These are phyloP conservation scores for Mucuna pruriens DNA, from an alignment of 306 rosid species.

Conservation along the genomic window DNA sequence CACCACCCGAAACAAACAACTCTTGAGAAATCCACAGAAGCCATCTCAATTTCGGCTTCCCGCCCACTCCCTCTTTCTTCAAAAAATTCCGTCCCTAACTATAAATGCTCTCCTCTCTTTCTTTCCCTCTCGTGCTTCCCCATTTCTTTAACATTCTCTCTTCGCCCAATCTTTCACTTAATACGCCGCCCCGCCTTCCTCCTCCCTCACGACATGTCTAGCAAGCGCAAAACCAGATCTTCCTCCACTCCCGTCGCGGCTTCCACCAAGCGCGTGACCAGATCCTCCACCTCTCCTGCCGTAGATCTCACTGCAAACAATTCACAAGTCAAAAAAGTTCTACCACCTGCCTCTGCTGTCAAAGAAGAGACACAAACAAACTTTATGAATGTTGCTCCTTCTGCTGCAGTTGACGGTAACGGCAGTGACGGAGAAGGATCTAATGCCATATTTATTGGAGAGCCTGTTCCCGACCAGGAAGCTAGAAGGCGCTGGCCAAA, in stretches of 20 bases:
- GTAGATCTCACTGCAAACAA: neutral
- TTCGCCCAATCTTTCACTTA: too few relatives aligned
- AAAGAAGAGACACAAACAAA: neutral
- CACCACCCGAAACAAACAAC: too few relatives aligned
- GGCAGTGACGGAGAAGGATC: neutral
- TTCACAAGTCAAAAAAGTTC: neutral
- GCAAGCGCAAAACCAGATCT: slow-evolving; percentile 14
- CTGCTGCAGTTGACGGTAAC: neutral
- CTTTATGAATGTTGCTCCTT: neutral
- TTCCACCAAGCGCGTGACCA: neutral
- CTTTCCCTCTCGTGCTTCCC: neutral
- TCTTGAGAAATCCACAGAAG: too few relatives aligned
- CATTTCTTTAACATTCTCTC: too few relatives aligned
- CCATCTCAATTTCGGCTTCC: slow-evolving; percentile 35
- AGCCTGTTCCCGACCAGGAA: slow-evolving; percentile 43
- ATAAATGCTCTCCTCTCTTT: neutral
- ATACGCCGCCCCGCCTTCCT: neutral
- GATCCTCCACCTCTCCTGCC: neutral
- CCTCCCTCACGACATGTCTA: neutral
- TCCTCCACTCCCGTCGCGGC: neutral
- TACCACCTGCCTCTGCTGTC: neutral
- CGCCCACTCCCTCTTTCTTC: slow-evolving; percentile 12
- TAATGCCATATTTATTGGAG: slow-evolving; percentile 41
- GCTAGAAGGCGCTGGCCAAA: slow-evolving; percentile 68
- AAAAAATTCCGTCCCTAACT: slow-evolving; percentile 9